Evolutionary conservation across 257 asterid species (phyloP).

Genomic region (Solanum tacnaense): DNA sequence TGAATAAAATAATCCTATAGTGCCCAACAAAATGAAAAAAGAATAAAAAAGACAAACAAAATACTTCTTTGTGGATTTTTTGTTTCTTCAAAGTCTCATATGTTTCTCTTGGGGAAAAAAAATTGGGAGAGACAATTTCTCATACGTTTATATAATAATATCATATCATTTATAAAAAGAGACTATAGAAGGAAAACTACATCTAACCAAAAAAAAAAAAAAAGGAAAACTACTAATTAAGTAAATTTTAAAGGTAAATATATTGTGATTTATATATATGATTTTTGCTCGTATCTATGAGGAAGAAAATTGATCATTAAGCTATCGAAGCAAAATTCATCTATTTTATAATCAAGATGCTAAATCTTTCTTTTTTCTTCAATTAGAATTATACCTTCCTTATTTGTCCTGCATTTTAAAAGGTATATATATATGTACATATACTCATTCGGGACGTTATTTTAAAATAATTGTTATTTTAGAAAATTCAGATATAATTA

Average conservation of each 20-base stretch:
- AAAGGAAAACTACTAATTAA: no score
- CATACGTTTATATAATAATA: not conserved
- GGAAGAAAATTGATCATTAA: not conserved
- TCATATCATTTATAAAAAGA: not conserved
- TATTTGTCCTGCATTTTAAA: not conserved
- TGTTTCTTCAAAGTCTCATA: not conserved
- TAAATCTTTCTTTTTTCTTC: not conserved
- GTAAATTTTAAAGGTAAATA: no score
- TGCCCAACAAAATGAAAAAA: not conserved
- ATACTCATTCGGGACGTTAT: rapidly evolving
- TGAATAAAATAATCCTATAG: no score
- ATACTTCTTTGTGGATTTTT: not conserved
- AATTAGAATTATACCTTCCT: not conserved
- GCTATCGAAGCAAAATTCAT: not conserved
- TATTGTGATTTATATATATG: no score
- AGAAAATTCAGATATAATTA: no score
- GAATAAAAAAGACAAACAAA: no score
- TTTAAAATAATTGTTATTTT: no score
- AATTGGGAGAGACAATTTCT: not conserved
- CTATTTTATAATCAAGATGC: not conserved
- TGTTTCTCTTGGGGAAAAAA: not conserved
- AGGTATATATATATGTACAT: no score
- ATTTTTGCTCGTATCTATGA: not conserved
- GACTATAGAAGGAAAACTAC: not conserved
- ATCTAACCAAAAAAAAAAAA: no score